These are phyloP conservation scores for Oenanthe sinensis DNA, from an alignment of 129 eudicot genomes.

Conservation along the genomic window DNA sequence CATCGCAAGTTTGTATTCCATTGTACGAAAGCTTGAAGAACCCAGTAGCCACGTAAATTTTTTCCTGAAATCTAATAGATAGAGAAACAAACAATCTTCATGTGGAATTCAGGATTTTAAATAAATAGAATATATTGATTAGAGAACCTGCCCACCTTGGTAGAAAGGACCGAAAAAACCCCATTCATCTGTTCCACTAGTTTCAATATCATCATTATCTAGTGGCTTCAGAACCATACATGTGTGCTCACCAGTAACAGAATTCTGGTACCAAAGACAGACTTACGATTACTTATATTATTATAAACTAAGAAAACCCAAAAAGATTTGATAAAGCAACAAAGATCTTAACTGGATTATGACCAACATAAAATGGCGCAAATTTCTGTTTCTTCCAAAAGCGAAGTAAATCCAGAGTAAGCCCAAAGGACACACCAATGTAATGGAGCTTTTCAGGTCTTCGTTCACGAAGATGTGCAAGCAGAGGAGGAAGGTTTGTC, in stretches of 20 bases:
- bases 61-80: conserved; percentile 52
- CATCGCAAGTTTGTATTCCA: conserved; percentile 97
- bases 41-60: conserved; percentile 43
- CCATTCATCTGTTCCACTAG: conserved; percentile 41
- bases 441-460: conserved; percentile 86
- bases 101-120: not conserved
- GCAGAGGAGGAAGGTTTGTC: conserved; percentile 80
- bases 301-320: not conserved
- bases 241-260: conserved; percentile 90
- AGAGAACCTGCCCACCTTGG: conserved; percentile 40
- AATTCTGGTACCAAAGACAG: conserved; percentile 32
- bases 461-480: conserved; percentile 78
- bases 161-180: conserved; percentile 69
- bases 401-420: conserved; percentile 73
- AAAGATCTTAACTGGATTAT: conserved; percentile 57
- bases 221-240: conserved; percentile 84
- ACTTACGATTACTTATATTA: conserved; percentile 5
- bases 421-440: conserved; percentile 91
- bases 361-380: conserved; percentile 78
- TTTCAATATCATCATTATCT: conserved; percentile 64
- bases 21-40: conserved; percentile 44
- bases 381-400: conserved; percentile 92
- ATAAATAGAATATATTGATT: not conserved
- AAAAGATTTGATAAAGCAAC: not conserved
- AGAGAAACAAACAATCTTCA: conserved; percentile 11